Evolutionary conservation across 2,329 filamentous ascomycete species (phyloP), one percentile per base, ranked within the genome.

Genomic region (Leptodontidium sp.): DNA sequence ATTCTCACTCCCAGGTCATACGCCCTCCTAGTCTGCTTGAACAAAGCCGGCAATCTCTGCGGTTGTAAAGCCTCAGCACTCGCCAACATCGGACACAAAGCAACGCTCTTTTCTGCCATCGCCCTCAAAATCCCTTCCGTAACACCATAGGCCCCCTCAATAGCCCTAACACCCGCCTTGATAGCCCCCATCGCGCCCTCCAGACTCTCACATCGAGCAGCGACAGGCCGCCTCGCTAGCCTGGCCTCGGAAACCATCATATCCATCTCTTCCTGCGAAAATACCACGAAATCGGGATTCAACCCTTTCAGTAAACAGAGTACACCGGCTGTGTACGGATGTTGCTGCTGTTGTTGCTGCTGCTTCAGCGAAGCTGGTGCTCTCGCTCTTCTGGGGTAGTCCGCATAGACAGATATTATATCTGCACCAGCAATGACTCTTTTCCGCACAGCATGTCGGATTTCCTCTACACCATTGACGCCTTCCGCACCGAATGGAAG

Each of bases 1-100:
- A 88, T 70, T 62, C 82, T 81, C 21, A 87, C 81, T 0, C 86
- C 86, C 11, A 76, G 64, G 5, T 85, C 80, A 66, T 79, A 81
- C 0, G 84, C 86, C 21, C 74, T 76, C 72, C 83, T 84, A 0
- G 81, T 80, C 35, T 82, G 79, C 1, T 73, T 76, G 49, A 84
- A 76, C 32, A 82, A 77, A 0, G 67, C 66, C 32, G 75, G 71
- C 2, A 81, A 76, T 4, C 69, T 71, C 1, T 76, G 69, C 9
- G 70, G 68, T 26, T 75, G 77, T 26, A 77, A 70, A 8, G 75
- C 59, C 68, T 85, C 84, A 2, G 80, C 77, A 21, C 86, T 81
- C 0, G 84, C 78, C 2, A 88, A 78, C 0, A 86, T 88, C 1
- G 86, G 86, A 21, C 88, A 84, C 66, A 85, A 85, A 24, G 88